phyloP scores from a whole-genome alignment of 495 filamentous ascomycete genomes.

The Hypomontagnella monticulosa region DNA sequence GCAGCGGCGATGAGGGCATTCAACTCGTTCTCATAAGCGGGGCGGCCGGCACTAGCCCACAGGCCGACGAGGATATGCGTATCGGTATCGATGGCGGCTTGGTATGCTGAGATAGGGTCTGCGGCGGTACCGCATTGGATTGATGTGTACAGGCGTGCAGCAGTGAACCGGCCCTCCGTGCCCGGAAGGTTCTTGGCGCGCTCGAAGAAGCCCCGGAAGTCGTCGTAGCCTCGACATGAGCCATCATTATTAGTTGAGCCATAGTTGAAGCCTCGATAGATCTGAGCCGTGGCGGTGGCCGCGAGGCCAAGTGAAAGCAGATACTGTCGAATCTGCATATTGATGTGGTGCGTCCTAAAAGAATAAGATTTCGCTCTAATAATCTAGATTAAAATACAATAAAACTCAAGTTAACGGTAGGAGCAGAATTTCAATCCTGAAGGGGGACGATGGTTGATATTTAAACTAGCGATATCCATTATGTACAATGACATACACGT shows the following conservation, averaged over 20 bases:
- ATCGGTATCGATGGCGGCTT: slow-evolving; percentile 71
- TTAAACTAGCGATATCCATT: slow-evolving; percentile 11
- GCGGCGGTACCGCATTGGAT: slow-evolving; percentile 54
- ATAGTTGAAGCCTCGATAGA: slow-evolving; percentile 77
- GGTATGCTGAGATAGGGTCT: slow-evolving; percentile 67
- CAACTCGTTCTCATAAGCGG: slow-evolving; percentile 67
- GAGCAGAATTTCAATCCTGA: background rate
- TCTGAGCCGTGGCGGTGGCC: slow-evolving; percentile 26
- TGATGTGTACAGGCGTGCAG: slow-evolving; percentile 60
- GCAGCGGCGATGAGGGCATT: slow-evolving; percentile 68
- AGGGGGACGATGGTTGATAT: slow-evolving; percentile 11
- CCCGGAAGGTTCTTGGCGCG: slow-evolving; percentile 72
- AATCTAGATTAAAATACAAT: background rate
- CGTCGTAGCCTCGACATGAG: slow-evolving; percentile 62
- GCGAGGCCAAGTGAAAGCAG: slow-evolving; percentile 23
- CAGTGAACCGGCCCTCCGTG: slow-evolving; percentile 69
- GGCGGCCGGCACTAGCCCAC: slow-evolving; percentile 71
- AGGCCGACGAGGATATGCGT: slow-evolving; percentile 73
- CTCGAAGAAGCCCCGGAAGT: slow-evolving; percentile 71
- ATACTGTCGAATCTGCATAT: slow-evolving; percentile 33
- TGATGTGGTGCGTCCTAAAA: background rate
- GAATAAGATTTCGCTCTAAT: background rate
- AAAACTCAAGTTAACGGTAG: background rate
- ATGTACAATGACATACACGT: background rate
- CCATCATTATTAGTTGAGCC: slow-evolving; percentile 67